Evolutionary conservation across 768 basidiomycete species (phyloP).

Genomic region (Leucosporidium creatinivorum): DNA sequence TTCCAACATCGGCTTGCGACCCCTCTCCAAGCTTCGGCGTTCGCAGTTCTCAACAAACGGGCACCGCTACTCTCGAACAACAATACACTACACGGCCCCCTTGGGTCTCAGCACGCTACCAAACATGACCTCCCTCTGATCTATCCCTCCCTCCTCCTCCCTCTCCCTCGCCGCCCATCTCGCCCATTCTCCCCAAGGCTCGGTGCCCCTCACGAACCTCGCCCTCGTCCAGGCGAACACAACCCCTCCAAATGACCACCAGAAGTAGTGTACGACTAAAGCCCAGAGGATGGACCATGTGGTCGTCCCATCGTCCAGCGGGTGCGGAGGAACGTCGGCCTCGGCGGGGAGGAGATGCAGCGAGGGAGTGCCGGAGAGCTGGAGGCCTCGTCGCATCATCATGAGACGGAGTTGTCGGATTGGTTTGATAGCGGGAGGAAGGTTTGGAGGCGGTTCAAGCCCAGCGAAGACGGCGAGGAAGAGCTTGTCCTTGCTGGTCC

Average conservation of each 20-base stretch:
- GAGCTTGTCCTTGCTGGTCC: slow-evolving; percentile 41
- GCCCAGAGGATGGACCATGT: slow-evolving; percentile 5
- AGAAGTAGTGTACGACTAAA: slow-evolving; percentile 38
- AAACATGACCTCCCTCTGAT: neutral
- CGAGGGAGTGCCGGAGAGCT: slow-evolving; percentile 28
- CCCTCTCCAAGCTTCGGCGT: no score
- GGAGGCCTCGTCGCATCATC: slow-evolving; percentile 12
- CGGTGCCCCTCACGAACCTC: slow-evolving; percentile 50
- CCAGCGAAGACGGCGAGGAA: slow-evolving; percentile 44
- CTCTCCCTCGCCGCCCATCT: slow-evolving; percentile 5
- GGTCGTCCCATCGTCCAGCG: neutral
- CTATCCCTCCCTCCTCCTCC: neutral
- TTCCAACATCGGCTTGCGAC: no score
- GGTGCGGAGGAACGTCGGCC: neutral
- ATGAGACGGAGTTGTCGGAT: neutral
- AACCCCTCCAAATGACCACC: slow-evolving; percentile 44
- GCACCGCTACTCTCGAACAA: no score
- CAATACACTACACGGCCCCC: neutral
- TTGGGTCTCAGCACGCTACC: neutral
- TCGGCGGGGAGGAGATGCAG: neutral
- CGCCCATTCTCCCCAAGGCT: slow-evolving; percentile 54
- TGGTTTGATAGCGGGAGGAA: slow-evolving; percentile 8
- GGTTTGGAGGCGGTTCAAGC: slow-evolving; percentile 14
- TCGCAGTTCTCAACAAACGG: no score
- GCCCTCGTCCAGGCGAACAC: slow-evolving; percentile 46